phyloP scores from a whole-genome alignment of 805 yeast species.

The Wickerhamomyces alni region DNA sequence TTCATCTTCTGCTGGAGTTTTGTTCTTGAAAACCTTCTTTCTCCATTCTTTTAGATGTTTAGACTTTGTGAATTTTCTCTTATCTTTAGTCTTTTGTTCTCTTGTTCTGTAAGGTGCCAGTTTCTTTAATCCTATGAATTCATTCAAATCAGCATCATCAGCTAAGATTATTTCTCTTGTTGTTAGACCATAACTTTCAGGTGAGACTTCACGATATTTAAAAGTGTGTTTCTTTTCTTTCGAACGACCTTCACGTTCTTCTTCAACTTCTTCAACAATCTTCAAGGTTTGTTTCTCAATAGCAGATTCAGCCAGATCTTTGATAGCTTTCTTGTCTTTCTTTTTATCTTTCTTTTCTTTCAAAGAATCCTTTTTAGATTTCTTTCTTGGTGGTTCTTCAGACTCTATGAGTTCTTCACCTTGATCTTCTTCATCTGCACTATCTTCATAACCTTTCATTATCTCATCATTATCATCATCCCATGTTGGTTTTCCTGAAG shows the following conservation, averaged over 20 bases:
- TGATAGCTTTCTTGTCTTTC: conserved; percentile 55
- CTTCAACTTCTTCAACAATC: conserved; percentile 63
- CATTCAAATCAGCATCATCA: conserved; percentile 79
- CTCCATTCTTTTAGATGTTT: conserved; percentile 87
- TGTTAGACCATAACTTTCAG: conserved; percentile 83
- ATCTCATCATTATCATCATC: conserved; percentile 48
- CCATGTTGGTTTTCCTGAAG: conserved; percentile 56
- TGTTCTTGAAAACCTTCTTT: conserved; percentile 65
- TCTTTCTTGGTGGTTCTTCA: conserved; percentile 29
- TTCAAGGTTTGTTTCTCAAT: conserved; percentile 69
- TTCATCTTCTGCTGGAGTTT: conserved; percentile 36
- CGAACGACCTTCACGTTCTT: conserved; percentile 54
- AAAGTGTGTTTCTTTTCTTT: conserved; percentile 46
- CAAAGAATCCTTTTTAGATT: conserved; percentile 48
- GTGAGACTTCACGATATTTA: conserved; percentile 90
- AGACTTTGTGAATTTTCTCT: conserved; percentile 76
- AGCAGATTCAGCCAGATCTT: conserved; percentile 65
- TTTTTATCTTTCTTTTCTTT: conserved; percentile 52
- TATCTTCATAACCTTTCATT: conserved; percentile 33
- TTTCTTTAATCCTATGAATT: conserved; percentile 81
- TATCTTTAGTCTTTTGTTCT: conserved; percentile 69
- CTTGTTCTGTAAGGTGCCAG: conserved; percentile 87
- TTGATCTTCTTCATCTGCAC: conserved; percentile 31
- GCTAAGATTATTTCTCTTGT: conserved; percentile 87
- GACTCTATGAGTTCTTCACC: conserved; percentile 16